A percentile compares a stretch with the other conserved stretches of the same genome.
Conservation (phyloP, 2,329 filamentous ascomycete genomes). For the Aspergillus quadricinctus region DNA sequence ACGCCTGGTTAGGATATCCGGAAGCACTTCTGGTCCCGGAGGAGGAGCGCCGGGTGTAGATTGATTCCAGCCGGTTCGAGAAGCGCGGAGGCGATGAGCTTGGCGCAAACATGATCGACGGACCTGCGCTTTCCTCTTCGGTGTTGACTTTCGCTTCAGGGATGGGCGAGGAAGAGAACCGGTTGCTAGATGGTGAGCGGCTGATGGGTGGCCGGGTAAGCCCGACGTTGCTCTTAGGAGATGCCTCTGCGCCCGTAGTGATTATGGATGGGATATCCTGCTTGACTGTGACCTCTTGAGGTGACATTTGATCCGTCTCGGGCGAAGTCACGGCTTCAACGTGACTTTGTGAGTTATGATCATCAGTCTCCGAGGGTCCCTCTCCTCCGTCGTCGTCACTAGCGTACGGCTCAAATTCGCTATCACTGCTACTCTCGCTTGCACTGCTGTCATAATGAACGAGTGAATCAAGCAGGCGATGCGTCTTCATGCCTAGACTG, state of each 20-base stretch:
- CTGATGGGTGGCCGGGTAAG: constrained; percentile 21
- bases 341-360: background rate
- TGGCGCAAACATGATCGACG: constrained; percentile 71
- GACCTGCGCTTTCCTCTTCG: constrained; percentile 62
- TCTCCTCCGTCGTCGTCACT: constrained; percentile 33
- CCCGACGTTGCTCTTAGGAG: constrained; percentile 18
- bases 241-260: constrained; percentile 17
- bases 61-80: constrained; percentile 29
- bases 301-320: background rate
- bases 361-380: constrained; percentile 9
- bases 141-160: constrained; percentile 64
- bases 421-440: constrained; percentile 42
- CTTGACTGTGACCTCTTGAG: background rate
- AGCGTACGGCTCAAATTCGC: constrained; percentile 39
- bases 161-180: constrained; percentile 68
- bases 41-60: constrained; percentile 33
- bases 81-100: constrained; percentile 31
- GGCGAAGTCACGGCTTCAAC: background rate
- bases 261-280: constrained; percentile 23
- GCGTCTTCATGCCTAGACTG: constrained; percentile 70
- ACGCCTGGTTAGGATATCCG: constrained; percentile 55
- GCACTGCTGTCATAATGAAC: constrained; percentile 48
- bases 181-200: constrained; percentile 32
- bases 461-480: constrained; percentile 62
- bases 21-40: constrained; percentile 29